Base-by-base conservation (phyloP, 495 filamentous ascomycete genomes). In the Penicillium ucsense region DNA sequence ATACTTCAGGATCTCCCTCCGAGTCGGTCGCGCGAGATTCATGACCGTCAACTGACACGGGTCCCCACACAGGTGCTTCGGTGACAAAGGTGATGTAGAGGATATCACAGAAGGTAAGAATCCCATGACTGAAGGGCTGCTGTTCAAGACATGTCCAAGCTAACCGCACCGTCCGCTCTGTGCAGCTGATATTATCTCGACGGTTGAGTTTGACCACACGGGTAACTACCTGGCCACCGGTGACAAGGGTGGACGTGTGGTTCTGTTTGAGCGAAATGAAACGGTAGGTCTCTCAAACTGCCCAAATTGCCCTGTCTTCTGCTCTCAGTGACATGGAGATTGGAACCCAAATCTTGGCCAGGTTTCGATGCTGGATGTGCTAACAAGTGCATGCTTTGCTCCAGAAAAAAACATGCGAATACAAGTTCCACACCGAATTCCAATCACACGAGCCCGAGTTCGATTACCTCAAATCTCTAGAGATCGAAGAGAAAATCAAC, bases 401-500 rank as follows among this genome's bases (percentile, higher is more conserved):
- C 34, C 61, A 96, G 91, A 97, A 97, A 82, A 98, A 97, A 84
- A 96, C 92, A 9, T 98, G 92, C 78, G 92, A 98, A 69, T 98
- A 98, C 78, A 98, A 98, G 67, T 98, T 98, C 68, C 92, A 98
- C 65, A 98, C 92, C 60, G 92, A 98, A 62, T 98, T 98, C 52
- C 92, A 98, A 76, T 98, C 92, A 45, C 92, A 98, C 69, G 92
- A 98, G 65, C 92, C 92, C 20, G 92, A 98, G 66, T 98, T 98
- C 67, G 92, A 98, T 63, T 98, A 98, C 66, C 80, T 98, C 47
- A 98, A 98, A 72, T 98, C 92, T 20, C 77, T 98, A 49, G 92
- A 98, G 72, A 98, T 98, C 56, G 92, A 98, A 78, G 92, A 98
- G 72, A 98, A 98, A 75, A 98, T 98, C 78, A 98, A 98, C 78